phyloP scores from a whole-genome alignment of 2,329 filamentous ascomycete species.

The Dactylellina drechsleri region DNA sequence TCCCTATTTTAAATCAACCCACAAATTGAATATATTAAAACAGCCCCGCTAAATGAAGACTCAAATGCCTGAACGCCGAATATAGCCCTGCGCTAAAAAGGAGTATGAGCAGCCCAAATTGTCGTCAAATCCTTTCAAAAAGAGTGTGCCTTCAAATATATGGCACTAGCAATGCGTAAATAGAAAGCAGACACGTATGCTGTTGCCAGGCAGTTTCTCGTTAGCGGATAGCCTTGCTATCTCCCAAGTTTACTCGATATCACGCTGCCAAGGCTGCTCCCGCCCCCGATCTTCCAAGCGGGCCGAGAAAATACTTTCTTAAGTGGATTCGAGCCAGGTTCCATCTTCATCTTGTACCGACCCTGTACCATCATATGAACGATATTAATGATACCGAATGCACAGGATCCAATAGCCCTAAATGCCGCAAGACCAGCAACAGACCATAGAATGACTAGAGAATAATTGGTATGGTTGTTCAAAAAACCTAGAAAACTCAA shows the following conservation, averaged over 20 bases:
- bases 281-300: slow-evolving; percentile 44
- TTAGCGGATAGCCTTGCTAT: not conserved
- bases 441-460: slow-evolving; percentile 80
- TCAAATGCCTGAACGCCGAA: slow-evolving; percentile 18
- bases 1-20: no score
- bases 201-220: not conserved
- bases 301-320: slow-evolving; percentile 31
- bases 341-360: slow-evolving; percentile 70
- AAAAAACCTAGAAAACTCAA: not conserved
- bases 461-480: not conserved
- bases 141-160: no score
- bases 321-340: slow-evolving; percentile 34
- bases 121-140: no score
- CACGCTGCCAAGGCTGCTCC: slow-evolving; percentile 51
- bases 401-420: slow-evolving; percentile 80
- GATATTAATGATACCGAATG: slow-evolving; percentile 84
- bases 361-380: slow-evolving; percentile 89
- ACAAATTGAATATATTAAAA: not conserved
- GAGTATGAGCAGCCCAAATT: not conserved
- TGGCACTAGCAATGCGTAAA: no score
- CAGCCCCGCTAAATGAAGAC: slow-evolving; percentile 1
- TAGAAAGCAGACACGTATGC: not conserved
- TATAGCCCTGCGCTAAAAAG: not conserved
- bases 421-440: slow-evolving; percentile 89
- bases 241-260: slow-evolving; percentile 51